Conservation (phyloP, 192 early-diverging fungal species). For the Entophlyctis luteolus region DNA sequence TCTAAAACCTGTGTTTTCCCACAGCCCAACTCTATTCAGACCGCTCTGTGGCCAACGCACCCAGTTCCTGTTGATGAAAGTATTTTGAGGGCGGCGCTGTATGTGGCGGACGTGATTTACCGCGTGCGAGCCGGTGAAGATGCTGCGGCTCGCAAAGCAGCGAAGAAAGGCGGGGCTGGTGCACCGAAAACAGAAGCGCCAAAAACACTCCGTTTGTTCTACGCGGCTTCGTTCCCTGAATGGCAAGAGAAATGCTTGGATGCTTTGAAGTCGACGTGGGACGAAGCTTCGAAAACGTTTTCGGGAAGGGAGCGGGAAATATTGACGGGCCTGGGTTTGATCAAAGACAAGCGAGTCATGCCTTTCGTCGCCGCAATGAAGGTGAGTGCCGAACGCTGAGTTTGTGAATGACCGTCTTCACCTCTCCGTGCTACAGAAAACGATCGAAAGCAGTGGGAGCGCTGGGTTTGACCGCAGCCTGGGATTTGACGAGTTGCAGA, state of each 20-base stretch:
- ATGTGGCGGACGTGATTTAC: slow-evolving; percentile 70
- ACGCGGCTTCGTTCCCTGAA: slow-evolving; percentile 79
- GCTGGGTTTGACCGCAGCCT: slow-evolving; percentile 78
- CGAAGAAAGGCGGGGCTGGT: slow-evolving; percentile 51
- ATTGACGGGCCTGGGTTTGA: slow-evolving; percentile 65
- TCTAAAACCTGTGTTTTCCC: background rate
- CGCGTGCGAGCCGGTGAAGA: slow-evolving; percentile 79
- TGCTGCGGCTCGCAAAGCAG: slow-evolving; percentile 67
- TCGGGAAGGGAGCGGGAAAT: slow-evolving; percentile 69
- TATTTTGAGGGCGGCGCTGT: slow-evolving; percentile 71
- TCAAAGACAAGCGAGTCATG: slow-evolving; percentile 96
- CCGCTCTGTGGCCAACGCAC: slow-evolving; percentile 61
- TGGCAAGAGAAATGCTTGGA: slow-evolving; percentile 79
- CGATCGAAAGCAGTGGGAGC: slow-evolving; percentile 61
- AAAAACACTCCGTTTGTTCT: slow-evolving; percentile 73
- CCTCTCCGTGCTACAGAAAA: slow-evolving; percentile 43
- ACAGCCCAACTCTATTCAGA: slow-evolving; percentile 57
- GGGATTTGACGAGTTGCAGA: slow-evolving; percentile 75
- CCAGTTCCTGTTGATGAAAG: slow-evolving; percentile 61
- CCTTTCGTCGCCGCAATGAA: slow-evolving; percentile 89
- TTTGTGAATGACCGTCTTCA: background rate
- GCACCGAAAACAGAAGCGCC: slow-evolving; percentile 52
- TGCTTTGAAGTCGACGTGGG: slow-evolving; percentile 39
- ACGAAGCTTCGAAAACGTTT: slow-evolving; percentile 52
- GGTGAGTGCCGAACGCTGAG: slow-evolving; percentile 21